Conservation (phyloP, 768 basidiomycete species). For the Mycena haematopus region DNA sequence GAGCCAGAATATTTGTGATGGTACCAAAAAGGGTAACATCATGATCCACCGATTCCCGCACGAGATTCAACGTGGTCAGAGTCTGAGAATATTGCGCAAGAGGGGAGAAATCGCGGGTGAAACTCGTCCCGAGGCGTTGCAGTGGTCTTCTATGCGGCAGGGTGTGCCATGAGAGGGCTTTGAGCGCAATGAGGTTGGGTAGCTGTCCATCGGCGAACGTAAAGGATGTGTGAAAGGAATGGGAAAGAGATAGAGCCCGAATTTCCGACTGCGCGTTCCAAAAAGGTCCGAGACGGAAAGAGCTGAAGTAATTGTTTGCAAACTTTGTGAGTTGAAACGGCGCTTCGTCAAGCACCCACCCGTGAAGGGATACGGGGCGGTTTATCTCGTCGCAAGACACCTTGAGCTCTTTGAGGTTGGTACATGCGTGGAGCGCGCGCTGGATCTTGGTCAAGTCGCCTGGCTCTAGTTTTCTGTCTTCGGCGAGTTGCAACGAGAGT, state of each 20-base stretch:
- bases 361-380: not conserved
- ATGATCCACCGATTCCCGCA: not conserved
- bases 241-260: constrained; percentile 1
- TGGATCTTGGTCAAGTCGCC: not conserved
- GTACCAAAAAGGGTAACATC: not conserved
- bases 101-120: not conserved
- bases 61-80: constrained; percentile 14
- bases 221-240: not conserved
- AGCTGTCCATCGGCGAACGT: not conserved
- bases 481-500: constrained; percentile 1
- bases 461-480: not conserved
- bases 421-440: not conserved
- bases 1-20: not conserved
- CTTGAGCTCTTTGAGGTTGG: constrained; percentile 8
- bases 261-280: constrained; percentile 12
- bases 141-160: constrained; percentile 2
- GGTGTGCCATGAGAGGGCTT: not conserved
- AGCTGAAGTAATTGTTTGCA: constrained; percentile 4
- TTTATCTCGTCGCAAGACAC: not conserved
- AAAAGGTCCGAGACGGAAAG: not conserved
- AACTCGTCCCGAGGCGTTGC: constrained; percentile 3
- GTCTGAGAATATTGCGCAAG: not conserved
- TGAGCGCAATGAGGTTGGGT: constrained; percentile 7
- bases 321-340: constrained; percentile 18
- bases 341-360: constrained; percentile 10